Conservation (phyloP, 2,329 filamentous ascomycete species). For the Colletotrichum spinosum region DNA sequence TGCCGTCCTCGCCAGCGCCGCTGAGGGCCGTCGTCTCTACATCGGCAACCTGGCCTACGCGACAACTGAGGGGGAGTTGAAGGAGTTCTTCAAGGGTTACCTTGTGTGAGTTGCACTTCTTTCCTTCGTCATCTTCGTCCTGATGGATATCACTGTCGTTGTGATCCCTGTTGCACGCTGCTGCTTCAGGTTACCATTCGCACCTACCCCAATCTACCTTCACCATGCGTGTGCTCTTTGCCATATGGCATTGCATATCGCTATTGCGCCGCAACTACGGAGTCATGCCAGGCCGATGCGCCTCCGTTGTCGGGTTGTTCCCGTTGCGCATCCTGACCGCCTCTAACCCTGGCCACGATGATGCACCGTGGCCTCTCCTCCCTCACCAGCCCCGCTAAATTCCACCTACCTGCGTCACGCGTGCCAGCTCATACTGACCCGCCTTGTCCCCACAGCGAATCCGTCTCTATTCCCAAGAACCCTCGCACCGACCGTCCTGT, state of each 20-base stretch:
- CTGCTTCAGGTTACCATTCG: conserved; percentile 5
- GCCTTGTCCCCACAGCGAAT: conserved; percentile 74
- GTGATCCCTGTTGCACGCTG: conserved; percentile 13
- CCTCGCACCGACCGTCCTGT: conserved; percentile 98
- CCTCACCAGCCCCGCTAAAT: conserved; percentile 32
- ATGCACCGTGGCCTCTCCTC: conserved; percentile 36
- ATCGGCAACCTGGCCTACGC: conserved; percentile 99
- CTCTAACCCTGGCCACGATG: conserved; percentile 22
- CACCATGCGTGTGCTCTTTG: neutral
- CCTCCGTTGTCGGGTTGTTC: neutral
- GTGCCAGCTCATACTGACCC: conserved; percentile 37
- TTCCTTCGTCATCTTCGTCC: neutral
- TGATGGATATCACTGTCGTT: neutral
- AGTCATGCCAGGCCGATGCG: conserved; percentile 1
- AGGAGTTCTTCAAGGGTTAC: conserved; percentile 99
- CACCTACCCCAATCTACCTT: conserved; percentile 12
- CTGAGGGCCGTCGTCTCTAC: conserved; percentile 98
- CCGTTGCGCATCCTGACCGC: conserved; percentile 21
- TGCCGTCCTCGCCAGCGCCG: conserved; percentile 95
- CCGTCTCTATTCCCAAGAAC: conserved; percentile 99
- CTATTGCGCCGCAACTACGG: neutral
- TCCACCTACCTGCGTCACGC: conserved; percentile 36
- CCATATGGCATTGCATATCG: conserved; percentile 2
- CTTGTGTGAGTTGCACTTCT: conserved; percentile 82
- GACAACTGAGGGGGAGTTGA: conserved; percentile 99